phyloP scores from a whole-genome alignment of 768 basidiomycete genomes.

The Solioccasus polychromus region DNA sequence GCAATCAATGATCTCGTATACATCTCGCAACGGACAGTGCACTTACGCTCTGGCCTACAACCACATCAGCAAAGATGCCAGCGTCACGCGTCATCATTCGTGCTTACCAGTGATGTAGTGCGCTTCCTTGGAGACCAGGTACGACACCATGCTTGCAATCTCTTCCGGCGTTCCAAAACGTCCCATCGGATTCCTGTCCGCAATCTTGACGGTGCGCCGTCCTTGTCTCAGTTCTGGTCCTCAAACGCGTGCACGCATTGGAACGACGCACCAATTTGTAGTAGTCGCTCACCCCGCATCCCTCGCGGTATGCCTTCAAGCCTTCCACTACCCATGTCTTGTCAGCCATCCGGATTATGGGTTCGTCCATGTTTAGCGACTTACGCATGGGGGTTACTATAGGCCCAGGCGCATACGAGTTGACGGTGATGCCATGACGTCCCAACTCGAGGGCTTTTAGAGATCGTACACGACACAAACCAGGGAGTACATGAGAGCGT shows the following conservation, averaged over 20 bases:
- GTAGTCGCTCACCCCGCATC: neutral
- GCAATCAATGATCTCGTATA: too few species aligned
- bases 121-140: slow-evolving; percentile 29
- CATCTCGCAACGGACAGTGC: too few species aligned
- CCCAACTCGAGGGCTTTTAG: slow-evolving; percentile 31
- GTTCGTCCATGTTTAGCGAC: slow-evolving; percentile 5
- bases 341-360: neutral
- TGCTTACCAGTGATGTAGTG: slow-evolving; percentile 28
- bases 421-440: slow-evolving; percentile 24
- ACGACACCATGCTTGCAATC: slow-evolving; percentile 30
- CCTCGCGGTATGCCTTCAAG: neutral
- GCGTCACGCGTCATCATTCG: too few species aligned
- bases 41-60: neutral
- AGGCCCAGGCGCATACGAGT: slow-evolving; percentile 29
- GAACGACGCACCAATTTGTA: slow-evolving; percentile 1
- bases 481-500: too few species aligned
- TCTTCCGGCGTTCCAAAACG: slow-evolving; percentile 16
- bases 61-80: too few species aligned
- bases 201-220: too few species aligned
- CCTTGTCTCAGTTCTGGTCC: too few species aligned
- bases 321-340: slow-evolving; percentile 1
- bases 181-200: slow-evolving; percentile 2
- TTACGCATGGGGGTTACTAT: slow-evolving; percentile 27
- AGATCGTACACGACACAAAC: neutral
- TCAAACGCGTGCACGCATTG: neutral